Conservation (phyloP, 768 basidiomycete species). For the Leucogyrophana mollusca region DNA sequence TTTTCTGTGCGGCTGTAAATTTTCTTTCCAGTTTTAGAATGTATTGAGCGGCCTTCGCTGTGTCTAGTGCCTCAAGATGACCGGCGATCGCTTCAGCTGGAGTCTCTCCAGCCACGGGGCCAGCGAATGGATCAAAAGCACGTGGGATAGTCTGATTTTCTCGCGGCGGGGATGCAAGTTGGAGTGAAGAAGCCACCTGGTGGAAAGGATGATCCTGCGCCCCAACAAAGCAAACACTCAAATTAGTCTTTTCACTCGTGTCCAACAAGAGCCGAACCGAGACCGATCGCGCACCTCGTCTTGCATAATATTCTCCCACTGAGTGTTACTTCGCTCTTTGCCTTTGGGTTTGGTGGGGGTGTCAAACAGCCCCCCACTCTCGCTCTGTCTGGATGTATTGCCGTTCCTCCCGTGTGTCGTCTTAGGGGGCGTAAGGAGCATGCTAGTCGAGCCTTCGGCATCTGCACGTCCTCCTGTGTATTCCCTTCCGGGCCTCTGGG, state of each 20-base stretch:
- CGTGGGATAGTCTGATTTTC: conserved; percentile 17
- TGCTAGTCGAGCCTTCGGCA: background rate
- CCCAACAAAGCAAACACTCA: conserved; percentile 2
- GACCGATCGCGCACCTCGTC: conserved; percentile 12
- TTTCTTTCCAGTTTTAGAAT: conserved; percentile 40
- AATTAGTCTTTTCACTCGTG: background rate
- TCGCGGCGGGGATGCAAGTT: background rate
- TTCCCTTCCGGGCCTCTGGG: conserved; percentile 9
- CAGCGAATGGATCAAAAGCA: conserved; percentile 14
- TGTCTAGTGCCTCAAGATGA: conserved; percentile 11
- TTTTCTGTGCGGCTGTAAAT: conserved; percentile 32
- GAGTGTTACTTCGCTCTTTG: conserved; percentile 16
- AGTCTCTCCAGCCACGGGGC: conserved; percentile 8
- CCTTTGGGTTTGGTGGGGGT: conserved; percentile 25
- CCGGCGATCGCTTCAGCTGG: conserved; percentile 24
- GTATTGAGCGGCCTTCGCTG: conserved; percentile 22
- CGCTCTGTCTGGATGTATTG: background rate
- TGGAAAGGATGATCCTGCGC: conserved; percentile 18
- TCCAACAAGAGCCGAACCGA: background rate
- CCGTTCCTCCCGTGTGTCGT: conserved; percentile 8
- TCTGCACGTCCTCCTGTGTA: conserved; percentile 2
- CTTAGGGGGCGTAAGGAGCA: conserved; percentile 22
- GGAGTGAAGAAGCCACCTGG: background rate
- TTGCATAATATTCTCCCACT: conserved; percentile 5
- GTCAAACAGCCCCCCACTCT: background rate